Evolutionary conservation across 106 monocot genomes (phyloP).

Genomic region (Acorus calamus): DNA sequence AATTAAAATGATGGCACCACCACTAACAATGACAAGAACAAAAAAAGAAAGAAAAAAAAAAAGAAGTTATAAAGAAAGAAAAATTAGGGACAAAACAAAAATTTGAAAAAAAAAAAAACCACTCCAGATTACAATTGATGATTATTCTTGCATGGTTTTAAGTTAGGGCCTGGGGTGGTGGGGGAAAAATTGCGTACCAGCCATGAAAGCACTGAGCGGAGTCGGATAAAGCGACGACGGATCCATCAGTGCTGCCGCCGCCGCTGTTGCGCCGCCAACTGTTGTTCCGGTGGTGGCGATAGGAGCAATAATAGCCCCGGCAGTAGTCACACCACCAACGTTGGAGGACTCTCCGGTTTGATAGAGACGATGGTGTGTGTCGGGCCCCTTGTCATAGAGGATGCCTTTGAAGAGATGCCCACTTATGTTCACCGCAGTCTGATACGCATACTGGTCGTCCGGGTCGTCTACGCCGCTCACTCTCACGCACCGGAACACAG

Average conservation of each 20-base stretch:
- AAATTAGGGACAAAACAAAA: too few species aligned
- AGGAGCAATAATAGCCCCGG: not conserved
- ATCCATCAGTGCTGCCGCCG: slow-evolving; percentile 11
- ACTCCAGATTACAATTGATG: too few species aligned
- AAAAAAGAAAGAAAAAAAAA: too few species aligned
- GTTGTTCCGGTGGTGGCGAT: not conserved
- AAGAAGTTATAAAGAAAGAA: too few species aligned
- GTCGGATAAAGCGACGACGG: slow-evolving; percentile 24
- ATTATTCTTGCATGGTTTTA: too few species aligned
- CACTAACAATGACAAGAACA: too few species aligned
- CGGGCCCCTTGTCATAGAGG: slow-evolving; percentile 6
- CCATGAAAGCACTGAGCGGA: slow-evolving; percentile 47
- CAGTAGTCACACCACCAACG: not conserved
- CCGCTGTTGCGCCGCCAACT: not conserved
- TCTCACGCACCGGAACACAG: slow-evolving; percentile 10
- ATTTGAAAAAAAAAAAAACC: too few species aligned
- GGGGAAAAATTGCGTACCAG: slow-evolving; percentile 61
- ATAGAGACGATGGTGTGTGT: not conserved
- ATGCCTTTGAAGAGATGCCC: slow-evolving; percentile 11
- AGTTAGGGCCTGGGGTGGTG: slow-evolving; percentile 36
- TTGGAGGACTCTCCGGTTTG: not conserved
- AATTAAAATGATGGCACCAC: too few species aligned
- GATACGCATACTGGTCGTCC: slow-evolving; percentile 10
- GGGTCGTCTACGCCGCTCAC: slow-evolving; percentile 5
- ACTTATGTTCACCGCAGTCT: slow-evolving; percentile 6